Evolutionary conservation across 1,284 basidiomycete species (phyloP), one percentile per base, ranked within the genome.

Genomic region (Rhizoctonia solani): DNA sequence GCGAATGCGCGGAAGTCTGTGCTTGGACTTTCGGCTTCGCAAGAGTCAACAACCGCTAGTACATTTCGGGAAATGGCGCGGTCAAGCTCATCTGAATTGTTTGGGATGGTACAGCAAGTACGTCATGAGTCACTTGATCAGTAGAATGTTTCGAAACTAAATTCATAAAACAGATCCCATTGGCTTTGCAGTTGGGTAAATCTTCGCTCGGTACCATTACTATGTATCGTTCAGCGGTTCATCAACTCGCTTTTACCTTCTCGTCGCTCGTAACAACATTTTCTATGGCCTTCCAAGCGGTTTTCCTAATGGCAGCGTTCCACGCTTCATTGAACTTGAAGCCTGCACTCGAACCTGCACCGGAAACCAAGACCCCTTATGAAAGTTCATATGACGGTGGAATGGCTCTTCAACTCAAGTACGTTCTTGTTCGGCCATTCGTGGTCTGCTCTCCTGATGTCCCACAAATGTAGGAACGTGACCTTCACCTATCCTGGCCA

Each of bases 281-380:
- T 25, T 83, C 84, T 67, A 85, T 87, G 84, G 84, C 85, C 21
- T 91, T 88, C 72, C 91, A 93, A 75, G 83, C 85, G 16, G 82
- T 92, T 42, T 93, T 93, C 77, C 79, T 90, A 69, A 87, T 93
- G 84, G 87, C 87, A 46, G 90, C 91, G 5, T 93, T 90, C 74
- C 87, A 84, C 71, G 88, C 88, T 42, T 86, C 87, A 49, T 85
- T 85, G 78, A 82, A 84, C 68, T 77, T 92, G 68, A 83, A 86
- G 72, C 87, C 89, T 23, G 81, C 81, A 69, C 76, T 92, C 42
- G 83, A 86, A 68, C 88, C 89, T 21, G 77, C 76, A 54, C 76
- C 81, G 37, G 82, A 83, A 56, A 80, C 84, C 55, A 73, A 74
- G 30, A 76, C 82, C 41, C 76, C 75, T 30, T 89, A 87, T 25